Evolutionary conservation across 495 filamentous ascomycete species (phyloP), one percentile per base, ranked within the genome.

Genomic region (Talaromyces ruber): DNA sequence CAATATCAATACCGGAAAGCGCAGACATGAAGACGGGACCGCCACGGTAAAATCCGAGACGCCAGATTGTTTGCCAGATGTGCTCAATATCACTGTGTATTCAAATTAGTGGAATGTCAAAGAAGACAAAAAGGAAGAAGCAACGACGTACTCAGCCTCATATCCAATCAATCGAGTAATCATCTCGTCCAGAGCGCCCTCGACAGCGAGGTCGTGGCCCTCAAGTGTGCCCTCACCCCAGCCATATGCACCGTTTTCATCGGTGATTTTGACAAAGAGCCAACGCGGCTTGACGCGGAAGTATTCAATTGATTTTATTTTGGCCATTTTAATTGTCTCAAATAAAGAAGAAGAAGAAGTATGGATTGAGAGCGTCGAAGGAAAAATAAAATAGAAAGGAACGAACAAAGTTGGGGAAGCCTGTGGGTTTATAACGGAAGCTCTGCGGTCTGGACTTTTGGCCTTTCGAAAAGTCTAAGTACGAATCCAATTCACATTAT

Each of bases 21-120:
- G 90, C 90, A 59, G 85, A 88, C 88, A 92, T 91, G 65, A 93
- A 86, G 22, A 93, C 89, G 0, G 90, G 88, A 1, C 90, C 90
- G n/a, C 90, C 90, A 37, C 89, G 81, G 72, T 93, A 92, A 74
- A 92, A 92, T 21, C 85, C 85, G 5, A 83, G 76, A 59, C 89
- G 82, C 78, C 84, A 90, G 24, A 81, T 79, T 28, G 77, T 79
- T 68, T 93, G 89, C 89, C 89, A 92, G 57, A 91, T 84, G 63
- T 90, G 84, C 69, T 93, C 89, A 63, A 93, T 93, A 50, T 93
- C 84, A 70, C 87, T 91, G 63, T n/a, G 14, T 39, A 14, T 12
- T 14, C 24, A 8, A 16, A 39, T 62, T 39, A 62, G 60, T 37
- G 6, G 11, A 9, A 4, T 61, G 30, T 45, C 53, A 6, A 24